phyloP scores from a whole-genome alignment of 495 filamentous ascomycete genomes.

The Neurospora sublineolata region DNA sequence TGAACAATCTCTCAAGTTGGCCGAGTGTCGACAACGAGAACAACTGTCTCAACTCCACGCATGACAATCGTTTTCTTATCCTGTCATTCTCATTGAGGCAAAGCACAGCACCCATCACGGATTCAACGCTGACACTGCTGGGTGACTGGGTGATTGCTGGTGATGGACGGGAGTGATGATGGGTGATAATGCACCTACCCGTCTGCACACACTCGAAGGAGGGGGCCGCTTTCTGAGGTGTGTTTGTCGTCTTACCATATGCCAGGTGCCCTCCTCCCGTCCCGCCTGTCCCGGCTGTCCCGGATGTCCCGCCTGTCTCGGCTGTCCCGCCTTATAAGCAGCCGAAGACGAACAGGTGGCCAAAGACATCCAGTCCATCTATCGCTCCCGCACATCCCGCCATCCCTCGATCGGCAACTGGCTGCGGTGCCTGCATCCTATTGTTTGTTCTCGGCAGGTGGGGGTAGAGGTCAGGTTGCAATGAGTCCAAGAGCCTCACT shows the following conservation, averaged over 20 bases:
- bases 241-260: neutral
- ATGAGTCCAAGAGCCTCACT: neutral
- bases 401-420: neutral
- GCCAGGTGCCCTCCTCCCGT: neutral
- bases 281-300: neutral
- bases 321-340: neutral
- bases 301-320: neutral
- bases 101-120: neutral
- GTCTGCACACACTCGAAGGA: neutral
- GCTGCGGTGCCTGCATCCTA: neutral
- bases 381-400: neutral
- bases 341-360: neutral
- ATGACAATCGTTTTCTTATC: neutral
- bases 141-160: neutral
- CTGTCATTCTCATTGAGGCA: neutral
- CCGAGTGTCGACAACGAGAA: neutral
- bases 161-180: neutral
- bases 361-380: neutral
- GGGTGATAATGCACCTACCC: neutral
- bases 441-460: neutral
- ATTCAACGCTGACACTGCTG: neutral
- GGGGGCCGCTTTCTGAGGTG: neutral
- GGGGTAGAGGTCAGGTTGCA: neutral
- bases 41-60: neutral
- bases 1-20: neutral